Conservation (phyloP, 2,329 filamentous ascomycete genomes). For the Colletotrichum echinochloae region DNA sequence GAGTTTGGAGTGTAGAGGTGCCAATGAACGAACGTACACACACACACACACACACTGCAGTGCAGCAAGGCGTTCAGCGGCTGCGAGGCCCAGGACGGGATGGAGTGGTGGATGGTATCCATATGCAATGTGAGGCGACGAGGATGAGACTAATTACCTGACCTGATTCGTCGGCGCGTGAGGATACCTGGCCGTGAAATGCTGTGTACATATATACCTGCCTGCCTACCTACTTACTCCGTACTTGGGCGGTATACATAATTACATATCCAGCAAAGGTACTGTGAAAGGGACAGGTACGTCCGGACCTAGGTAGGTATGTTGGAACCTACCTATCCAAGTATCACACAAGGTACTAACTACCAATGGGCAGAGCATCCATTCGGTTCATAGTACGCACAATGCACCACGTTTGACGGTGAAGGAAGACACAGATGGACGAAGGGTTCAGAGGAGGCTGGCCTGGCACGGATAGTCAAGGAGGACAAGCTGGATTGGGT, state of each 20-base stretch:
- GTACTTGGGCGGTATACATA: too few species aligned
- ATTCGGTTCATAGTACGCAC: neutral
- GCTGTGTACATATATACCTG: neutral
- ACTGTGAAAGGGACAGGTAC: too few species aligned
- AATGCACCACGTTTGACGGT: conserved; percentile 3
- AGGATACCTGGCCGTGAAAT: neutral
- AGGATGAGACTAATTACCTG: neutral
- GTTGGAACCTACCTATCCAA: too few species aligned
- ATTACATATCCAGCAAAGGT: too few species aligned
- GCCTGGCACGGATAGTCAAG: conserved; percentile 14
- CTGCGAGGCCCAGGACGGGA: neutral
- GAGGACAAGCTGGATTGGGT: conserved; percentile 32
- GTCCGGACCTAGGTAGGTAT: too few species aligned
- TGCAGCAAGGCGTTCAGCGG: neutral
- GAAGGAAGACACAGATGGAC: conserved; percentile 3
- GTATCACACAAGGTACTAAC: neutral
- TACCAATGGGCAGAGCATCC: neutral
- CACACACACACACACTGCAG: too few species aligned
- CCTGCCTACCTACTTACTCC: too few species aligned
- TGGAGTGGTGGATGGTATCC: neutral
- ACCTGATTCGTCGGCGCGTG: neutral
- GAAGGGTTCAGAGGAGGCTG: conserved; percentile 2
- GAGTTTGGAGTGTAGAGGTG: conserved; percentile 3
- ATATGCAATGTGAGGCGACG: neutral
- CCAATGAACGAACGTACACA: neutral